phyloP scores from a whole-genome alignment of 73 alveolate species.

The Tetrahymena borealis region DNA sequence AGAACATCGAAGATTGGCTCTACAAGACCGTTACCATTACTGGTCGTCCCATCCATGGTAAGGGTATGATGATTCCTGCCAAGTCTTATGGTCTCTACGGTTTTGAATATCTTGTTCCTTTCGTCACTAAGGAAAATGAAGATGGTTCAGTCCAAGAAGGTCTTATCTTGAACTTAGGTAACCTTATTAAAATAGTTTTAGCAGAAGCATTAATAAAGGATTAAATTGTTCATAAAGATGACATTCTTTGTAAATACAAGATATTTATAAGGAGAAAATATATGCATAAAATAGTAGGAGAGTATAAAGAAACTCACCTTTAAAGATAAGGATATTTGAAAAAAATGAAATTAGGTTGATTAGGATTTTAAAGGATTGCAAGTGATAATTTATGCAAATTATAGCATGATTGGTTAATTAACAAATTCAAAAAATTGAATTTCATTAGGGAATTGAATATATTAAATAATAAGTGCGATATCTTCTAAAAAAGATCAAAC shows the following conservation, averaged over 20 bases:
- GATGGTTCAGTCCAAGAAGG: constrained; percentile 30
- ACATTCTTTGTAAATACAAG: no score
- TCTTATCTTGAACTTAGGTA: not conserved
- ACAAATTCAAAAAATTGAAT: not conserved
- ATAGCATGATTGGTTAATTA: not conserved
- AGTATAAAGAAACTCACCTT: not conserved
- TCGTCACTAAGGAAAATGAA: constrained; percentile 33
- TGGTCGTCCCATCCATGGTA: constrained; percentile 40
- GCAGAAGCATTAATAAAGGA: no score
- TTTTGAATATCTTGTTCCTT: constrained; percentile 31
- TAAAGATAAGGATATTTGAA: not conserved
- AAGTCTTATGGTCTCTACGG: constrained; percentile 22
- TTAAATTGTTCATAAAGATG: no score
- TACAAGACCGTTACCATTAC: constrained; percentile 35
- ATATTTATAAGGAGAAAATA: not conserved
- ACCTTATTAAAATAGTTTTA: not conserved
- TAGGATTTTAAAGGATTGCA: not conserved
- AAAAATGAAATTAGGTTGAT: not conserved
- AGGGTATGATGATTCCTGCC: constrained; percentile 22
- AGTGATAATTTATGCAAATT: not conserved
- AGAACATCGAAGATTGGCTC: constrained; percentile 26
- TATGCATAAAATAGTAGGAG: not conserved
- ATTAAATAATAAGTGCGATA: not conserved
- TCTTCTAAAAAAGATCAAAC: not conserved
- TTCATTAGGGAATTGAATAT: not conserved